A percentile compares a stretch with the other conserved stretches of the same genome.
Conservation (phyloP, 2,329 filamentous ascomycete genomes). For the Monosporascus sp. region DNA sequence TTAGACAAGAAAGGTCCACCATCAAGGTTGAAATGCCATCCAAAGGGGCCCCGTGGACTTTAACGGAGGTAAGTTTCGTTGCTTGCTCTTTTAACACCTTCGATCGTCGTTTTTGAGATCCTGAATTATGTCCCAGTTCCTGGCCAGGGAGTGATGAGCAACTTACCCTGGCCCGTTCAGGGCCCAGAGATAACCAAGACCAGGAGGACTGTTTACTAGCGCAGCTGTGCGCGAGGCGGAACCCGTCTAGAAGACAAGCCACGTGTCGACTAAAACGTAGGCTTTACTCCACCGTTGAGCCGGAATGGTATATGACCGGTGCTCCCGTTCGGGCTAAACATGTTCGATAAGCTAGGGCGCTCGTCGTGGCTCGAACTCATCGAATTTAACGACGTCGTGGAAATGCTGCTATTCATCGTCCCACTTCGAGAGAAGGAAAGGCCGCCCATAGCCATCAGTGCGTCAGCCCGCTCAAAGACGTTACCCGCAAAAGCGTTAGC, state of each 20-base stretch:
- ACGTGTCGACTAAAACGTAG: constrained; percentile 25
- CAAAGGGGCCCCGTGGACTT: not conserved
- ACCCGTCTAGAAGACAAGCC: constrained; percentile 12
- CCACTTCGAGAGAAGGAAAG: constrained; percentile 52
- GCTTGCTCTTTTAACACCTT: not conserved
- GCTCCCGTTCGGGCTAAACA: constrained; percentile 24
- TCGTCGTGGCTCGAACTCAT: constrained; percentile 25
- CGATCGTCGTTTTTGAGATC: not conserved
- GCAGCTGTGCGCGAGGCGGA: not conserved
- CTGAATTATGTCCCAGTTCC: too few relatives aligned
- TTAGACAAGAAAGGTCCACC: not conserved
- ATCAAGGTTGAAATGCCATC: not conserved
- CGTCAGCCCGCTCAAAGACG: constrained; percentile 57
- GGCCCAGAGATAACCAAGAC: too few relatives aligned
- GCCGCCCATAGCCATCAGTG: constrained; percentile 53
- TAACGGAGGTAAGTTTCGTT: not conserved
- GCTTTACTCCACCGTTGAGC: constrained; percentile 25
- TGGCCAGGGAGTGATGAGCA: too few relatives aligned
- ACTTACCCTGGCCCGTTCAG: too few relatives aligned
- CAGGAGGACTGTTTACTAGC: not conserved
- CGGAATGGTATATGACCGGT: constrained; percentile 14
- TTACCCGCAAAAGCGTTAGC: constrained; percentile 50
- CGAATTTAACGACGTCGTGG: constrained; percentile 26
- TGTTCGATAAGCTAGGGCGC: constrained; percentile 18
- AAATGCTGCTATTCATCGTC: constrained; percentile 34